A percentile compares a stretch with the other conserved stretches of the same genome.
phyloP scores from a whole-genome alignment of 2,329 filamentous ascomycete genomes.

The Ciborinia camelliae region DNA sequence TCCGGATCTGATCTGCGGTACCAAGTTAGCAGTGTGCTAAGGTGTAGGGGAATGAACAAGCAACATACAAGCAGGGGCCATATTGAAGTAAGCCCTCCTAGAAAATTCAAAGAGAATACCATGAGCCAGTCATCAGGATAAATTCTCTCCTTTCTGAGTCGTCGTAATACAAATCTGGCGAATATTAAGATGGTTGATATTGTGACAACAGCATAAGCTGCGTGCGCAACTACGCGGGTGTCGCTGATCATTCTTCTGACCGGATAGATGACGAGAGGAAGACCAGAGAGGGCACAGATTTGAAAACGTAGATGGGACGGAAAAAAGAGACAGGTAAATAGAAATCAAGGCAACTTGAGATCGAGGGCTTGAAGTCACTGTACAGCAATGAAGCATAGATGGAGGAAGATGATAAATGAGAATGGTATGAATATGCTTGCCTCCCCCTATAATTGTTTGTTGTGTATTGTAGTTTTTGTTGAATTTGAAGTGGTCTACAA shows the following conservation, averaged over 20 bases:
- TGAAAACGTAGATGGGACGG: not conserved
- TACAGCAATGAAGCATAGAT: not conserved
- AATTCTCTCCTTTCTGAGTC: conserved; percentile 10
- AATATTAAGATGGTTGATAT: not conserved
- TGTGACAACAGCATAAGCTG: not conserved
- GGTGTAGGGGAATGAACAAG: not conserved
- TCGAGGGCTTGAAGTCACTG: not conserved
- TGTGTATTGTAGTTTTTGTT: not conserved
- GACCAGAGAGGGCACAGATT: not conserved
- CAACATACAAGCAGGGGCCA: conserved; percentile 7
- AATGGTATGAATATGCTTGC: not conserved
- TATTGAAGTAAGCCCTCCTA: not conserved
- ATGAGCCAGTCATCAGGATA: conserved; percentile 15
- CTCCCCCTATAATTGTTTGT: not conserved
- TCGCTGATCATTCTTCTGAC: not conserved
- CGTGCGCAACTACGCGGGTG: not conserved
- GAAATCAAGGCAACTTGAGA: not conserved
- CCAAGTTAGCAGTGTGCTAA: not conserved
- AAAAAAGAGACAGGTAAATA: not conserved
- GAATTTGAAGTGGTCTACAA: not conserved
- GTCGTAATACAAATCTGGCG: not conserved
- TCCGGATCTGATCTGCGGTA: not conserved
- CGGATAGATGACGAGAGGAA: not conserved
- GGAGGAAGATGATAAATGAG: not conserved
- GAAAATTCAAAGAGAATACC: not conserved